Base-by-base conservation (phyloP, 2,329 filamentous ascomycete genomes). In the Mollisia scopiformis region DNA sequence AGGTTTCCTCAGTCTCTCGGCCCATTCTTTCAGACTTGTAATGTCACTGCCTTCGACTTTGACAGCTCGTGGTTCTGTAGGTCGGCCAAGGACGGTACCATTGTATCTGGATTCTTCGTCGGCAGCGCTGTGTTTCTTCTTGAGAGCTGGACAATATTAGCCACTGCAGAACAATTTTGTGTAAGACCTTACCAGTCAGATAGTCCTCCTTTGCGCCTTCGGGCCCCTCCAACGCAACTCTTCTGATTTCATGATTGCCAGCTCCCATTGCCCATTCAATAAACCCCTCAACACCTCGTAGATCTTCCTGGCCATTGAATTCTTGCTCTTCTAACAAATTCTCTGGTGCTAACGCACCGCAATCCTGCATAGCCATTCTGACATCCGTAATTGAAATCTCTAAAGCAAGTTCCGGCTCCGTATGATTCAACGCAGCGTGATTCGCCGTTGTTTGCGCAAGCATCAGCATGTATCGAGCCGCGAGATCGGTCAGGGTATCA, bases 71-170 rank as follows among this genome's bases (percentile, higher is more conserved):
- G 88, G 84, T 67, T 96, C 92, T 52, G 83, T 84, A 47, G 83
- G 80, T 66, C 88, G 88, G 3, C 94, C 94, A 11, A 98, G 80
- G 0, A 95, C 84, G 0, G 94, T 97, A 30, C 92, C 92, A 67
- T 89, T 86, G 74, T 92, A 96, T 70, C 94, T 89, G 10, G 89
- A 88, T 71, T 96, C 93, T 71, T 96, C 92, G 64, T 90, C 91
- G 0, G 90, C 91, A 69, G 95, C 96, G 77, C 89, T 93, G 75
- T 96, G 91, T 73, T 96, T 97, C 77, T 93, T 95, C 76, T 96
- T 97, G 43, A 98, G 79, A 4, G 88, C 90, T 91, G 66, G 16
- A 69, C 57, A 70, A 62, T 35, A 51, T 72, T 56, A 70, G 28
- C 19, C 11, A 33, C 3, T 30, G 28, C 23, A 6, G 5, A 14